Evolutionary conservation across 1,284 basidiomycete species (phyloP).

Genomic region (Austroboletus niveus): DNA sequence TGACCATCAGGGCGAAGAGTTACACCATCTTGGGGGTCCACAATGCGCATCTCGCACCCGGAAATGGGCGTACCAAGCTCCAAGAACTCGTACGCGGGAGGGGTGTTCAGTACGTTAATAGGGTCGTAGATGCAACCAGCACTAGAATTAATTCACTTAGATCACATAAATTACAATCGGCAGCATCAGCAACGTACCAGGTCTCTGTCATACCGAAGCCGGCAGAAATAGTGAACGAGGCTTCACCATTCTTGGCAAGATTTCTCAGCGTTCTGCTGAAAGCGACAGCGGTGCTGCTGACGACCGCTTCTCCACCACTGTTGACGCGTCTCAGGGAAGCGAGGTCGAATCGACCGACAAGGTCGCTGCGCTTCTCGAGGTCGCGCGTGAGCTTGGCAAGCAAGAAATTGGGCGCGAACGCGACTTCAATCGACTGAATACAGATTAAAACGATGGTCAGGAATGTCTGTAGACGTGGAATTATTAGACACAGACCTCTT

Average conservation of each 20-base stretch:
- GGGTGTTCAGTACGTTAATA: conserved; percentile 12
- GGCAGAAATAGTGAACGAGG: conserved; percentile 34
- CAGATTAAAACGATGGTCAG: background rate
- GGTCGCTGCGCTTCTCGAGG: conserved; percentile 22
- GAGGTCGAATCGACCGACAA: conserved; percentile 22
- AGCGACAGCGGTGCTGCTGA: conserved; percentile 37
- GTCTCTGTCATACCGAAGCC: conserved; percentile 50
- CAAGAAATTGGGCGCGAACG: conserved; percentile 47
- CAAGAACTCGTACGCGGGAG: conserved; percentile 28
- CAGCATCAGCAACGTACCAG: conserved; percentile 19
- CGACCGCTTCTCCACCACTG: conserved; percentile 41
- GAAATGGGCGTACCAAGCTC: conserved; percentile 30
- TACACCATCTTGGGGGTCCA: conserved; percentile 31
- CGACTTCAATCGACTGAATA: conserved; percentile 25
- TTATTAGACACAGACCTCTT: conserved; percentile 17
- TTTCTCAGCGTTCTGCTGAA: conserved; percentile 36
- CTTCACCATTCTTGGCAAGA: conserved; percentile 27
- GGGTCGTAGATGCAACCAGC: conserved; percentile 41
- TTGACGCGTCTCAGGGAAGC: conserved; percentile 26
- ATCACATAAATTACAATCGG: background rate
- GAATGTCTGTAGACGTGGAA: background rate
- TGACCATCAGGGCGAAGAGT: conserved; percentile 27
- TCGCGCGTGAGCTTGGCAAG: conserved; percentile 39
- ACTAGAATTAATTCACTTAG: conserved; percentile 12
- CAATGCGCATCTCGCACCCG: conserved; percentile 33